These are phyloP conservation scores for Botrytis fragariae DNA, from an alignment of 2,329 filamentous ascomycete genomes.

Conservation along the genomic window DNA sequence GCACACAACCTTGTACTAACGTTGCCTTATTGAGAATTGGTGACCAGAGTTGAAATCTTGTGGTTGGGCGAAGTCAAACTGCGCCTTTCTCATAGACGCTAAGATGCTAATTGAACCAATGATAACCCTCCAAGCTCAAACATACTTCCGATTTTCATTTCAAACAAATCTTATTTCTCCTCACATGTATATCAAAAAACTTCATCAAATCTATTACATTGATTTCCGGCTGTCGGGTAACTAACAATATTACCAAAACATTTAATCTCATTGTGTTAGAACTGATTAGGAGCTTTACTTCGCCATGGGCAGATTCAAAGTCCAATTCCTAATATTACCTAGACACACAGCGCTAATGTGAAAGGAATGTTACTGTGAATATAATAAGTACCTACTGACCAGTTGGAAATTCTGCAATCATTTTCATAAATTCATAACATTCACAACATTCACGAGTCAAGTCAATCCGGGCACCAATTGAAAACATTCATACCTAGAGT, in stretches of 20 bases:
- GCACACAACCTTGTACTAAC: background rate
- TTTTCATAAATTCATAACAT: background rate
- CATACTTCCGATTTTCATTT: background rate
- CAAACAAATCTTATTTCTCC: background rate
- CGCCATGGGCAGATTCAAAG: slow-evolving; percentile 12
- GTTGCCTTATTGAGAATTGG: background rate
- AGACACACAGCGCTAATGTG: background rate
- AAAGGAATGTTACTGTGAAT: background rate
- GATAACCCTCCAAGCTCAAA: background rate
- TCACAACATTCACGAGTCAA: background rate
- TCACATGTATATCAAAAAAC: background rate
- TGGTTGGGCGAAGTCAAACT: slow-evolving; percentile 7
- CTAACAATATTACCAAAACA: background rate
- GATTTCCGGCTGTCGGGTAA: background rate
- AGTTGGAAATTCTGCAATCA: background rate
- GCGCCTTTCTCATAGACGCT: background rate
- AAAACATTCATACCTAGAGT: background rate
- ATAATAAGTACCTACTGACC: background rate
- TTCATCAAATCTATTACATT: background rate
- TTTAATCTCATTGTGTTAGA: background rate
- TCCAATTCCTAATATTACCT: background rate
- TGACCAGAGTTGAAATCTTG: background rate
- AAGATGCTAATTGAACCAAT: background rate
- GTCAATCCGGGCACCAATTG: background rate
- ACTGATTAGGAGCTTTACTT: background rate